Evolutionary conservation across 805 yeast species (phyloP).

Genomic region (Wickerhamiella allomyrinae): DNA sequence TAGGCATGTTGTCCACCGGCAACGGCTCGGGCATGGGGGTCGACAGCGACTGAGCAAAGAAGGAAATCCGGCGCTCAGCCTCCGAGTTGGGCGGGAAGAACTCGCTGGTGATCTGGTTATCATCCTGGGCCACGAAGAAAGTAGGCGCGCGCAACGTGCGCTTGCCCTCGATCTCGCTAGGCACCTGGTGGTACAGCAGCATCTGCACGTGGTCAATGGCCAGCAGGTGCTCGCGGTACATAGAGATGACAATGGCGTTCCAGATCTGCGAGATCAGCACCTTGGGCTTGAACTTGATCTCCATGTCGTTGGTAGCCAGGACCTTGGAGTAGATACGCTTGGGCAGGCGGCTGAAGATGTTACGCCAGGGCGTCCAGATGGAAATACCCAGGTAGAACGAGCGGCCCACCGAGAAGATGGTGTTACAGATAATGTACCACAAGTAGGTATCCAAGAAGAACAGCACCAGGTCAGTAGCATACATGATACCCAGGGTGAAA

Average conservation of each 20-base stretch:
- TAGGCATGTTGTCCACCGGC: slow-evolving; percentile 99
- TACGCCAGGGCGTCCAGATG: slow-evolving; percentile 98
- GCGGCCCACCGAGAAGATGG: slow-evolving; percentile 91
- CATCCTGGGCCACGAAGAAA: slow-evolving; percentile 96
- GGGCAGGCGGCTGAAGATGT: slow-evolving; percentile 92
- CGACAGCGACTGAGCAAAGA: slow-evolving; percentile 97
- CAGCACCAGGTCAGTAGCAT: slow-evolving; percentile 77
- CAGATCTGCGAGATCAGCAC: slow-evolving; percentile 96
- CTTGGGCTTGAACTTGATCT: slow-evolving; percentile 96
- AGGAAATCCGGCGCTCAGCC: slow-evolving; percentile 98
- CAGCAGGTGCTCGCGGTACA: slow-evolving; percentile 97
- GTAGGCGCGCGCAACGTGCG: slow-evolving; percentile 98
- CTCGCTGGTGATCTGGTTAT: slow-evolving; percentile 83
- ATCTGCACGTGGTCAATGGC: slow-evolving; percentile 98
- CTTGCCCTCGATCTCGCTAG: slow-evolving; percentile 95
- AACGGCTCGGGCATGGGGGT: slow-evolving; percentile 98
- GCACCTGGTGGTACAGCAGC: slow-evolving; percentile 94
- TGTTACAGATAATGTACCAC: slow-evolving; percentile 96
- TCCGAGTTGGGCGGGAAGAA: slow-evolving; percentile 95
- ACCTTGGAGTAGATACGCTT: slow-evolving; percentile 97
- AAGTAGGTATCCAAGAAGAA: slow-evolving; percentile 97
- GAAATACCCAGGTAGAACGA: slow-evolving; percentile 98
- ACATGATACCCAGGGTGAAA: slow-evolving; percentile 85
- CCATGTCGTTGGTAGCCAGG: slow-evolving; percentile 97
- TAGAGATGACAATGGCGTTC: slow-evolving; percentile 97